phyloP scores from a whole-genome alignment of 495 filamentous ascomycete genomes.

The Neurospora sp. region DNA sequence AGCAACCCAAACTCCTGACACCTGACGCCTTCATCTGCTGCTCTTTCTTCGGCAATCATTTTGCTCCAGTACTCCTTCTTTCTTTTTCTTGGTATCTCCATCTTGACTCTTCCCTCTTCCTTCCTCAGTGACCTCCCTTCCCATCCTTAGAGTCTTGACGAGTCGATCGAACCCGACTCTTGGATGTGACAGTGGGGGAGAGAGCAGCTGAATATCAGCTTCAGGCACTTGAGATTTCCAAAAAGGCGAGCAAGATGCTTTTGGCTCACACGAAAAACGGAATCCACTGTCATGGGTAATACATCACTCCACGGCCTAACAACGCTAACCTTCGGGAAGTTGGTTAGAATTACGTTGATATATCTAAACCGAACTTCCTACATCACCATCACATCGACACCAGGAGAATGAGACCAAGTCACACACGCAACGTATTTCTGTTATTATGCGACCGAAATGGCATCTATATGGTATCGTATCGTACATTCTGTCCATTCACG shows the following conservation, averaged over 20 bases:
- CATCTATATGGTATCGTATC: not conserved
- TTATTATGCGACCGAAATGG: not conserved
- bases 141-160: too few species aligned
- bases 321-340: not conserved
- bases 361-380: not conserved
- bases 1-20: not conserved
- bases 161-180: too few species aligned
- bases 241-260: not conserved
- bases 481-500: constrained; percentile 14
- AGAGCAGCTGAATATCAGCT: too few species aligned
- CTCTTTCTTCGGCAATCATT: not conserved
- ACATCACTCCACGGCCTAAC: not conserved
- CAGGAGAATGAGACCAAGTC: not conserved
- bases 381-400: not conserved
- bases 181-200: too few species aligned
- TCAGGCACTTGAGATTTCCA: not conserved
- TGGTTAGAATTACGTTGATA: not conserved
- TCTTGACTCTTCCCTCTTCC: not conserved
- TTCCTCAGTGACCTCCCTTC: not conserved
- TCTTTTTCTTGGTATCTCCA: not conserved
- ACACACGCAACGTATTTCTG: not conserved
- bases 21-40: not conserved
- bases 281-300: not conserved
- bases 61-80: not conserved
- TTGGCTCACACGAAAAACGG: not conserved